Evolutionary conservation across 2,329 filamentous ascomycete species (phyloP).

Genomic region (Clarireedia homoeocarpa): DNA sequence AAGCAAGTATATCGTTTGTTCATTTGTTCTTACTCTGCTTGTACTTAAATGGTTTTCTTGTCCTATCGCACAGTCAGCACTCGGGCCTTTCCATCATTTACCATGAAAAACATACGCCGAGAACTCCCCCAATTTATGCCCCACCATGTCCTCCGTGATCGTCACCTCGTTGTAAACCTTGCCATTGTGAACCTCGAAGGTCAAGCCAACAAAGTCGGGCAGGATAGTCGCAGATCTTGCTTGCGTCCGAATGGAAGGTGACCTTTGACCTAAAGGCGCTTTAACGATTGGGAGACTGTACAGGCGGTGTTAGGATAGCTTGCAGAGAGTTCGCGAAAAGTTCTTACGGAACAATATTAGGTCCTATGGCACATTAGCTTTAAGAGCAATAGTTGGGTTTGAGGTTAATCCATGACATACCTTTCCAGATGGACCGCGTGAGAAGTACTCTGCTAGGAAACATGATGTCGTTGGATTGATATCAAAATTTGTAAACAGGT

Average conservation of each 20-base stretch:
- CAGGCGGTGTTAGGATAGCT: conserved; percentile 30
- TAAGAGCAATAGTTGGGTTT: neutral
- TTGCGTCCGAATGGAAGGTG: conserved; percentile 60
- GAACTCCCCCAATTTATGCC: conserved; percentile 68
- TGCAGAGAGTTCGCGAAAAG: conserved; percentile 8
- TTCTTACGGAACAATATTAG: conserved; percentile 63
- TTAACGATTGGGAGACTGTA: conserved; percentile 45
- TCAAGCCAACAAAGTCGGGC: conserved; percentile 63
- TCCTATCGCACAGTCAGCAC: conserved; percentile 37
- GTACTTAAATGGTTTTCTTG: conserved; percentile 59
- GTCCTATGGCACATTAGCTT: conserved; percentile 41
- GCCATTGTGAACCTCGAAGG: conserved; percentile 66
- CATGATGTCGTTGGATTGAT: conserved; percentile 35
- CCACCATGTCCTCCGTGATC: conserved; percentile 72
- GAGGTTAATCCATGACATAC: conserved; percentile 33
- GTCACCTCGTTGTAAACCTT: conserved; percentile 61
- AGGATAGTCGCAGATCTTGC: conserved; percentile 65
- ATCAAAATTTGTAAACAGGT: neutral
- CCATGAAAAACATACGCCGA: conserved; percentile 44
- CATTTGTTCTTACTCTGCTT: conserved; percentile 62
- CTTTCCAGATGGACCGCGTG: conserved; percentile 67
- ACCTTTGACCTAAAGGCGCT: conserved; percentile 41
- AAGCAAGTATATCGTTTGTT: conserved; percentile 3
- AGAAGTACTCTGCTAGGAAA: conserved; percentile 49
- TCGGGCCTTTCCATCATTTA: neutral